Evolutionary conservation across 306 rosid genomes (phyloP), one percentile per base, ranked within the genome.

Genomic region (Canavalia ensiformis): DNA sequence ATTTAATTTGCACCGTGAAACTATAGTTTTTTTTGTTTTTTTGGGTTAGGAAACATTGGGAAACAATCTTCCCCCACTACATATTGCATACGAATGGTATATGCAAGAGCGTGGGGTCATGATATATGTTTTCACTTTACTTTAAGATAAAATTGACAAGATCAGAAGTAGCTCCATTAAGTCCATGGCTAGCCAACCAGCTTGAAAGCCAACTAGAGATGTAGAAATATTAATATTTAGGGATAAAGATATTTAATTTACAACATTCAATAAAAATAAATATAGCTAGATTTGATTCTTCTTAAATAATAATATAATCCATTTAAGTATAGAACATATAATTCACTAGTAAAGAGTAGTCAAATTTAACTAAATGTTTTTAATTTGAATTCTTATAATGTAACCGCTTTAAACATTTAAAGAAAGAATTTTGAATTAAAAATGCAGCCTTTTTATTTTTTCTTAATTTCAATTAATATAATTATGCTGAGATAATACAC

Each of bases 31-130:
- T 30, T 8, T 58, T 62, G 18, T 18, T 5, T 75, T 62, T 50
- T 18, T 18, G 1, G 74, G 54, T 3, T 4, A 13, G 74, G 80
- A 54, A 51, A 81, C 84, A 63, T 63, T 57, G 37, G 45, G 76
- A 74, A 80, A 81, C 79, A 55, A 56, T 54, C 74, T 74, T 81
- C 66, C 81, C 85, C 85, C 75, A 81, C 85, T 80, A 81, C 81
- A 64, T 59, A 65, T 54, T 81, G 69, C 76, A 74, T 72, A 65
- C 67, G 70, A 81, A 64, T 72, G 79, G 84, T 63, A 72, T 79
- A 74, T 73, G 79, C 79, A 63, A 74, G 68, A 18, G 8, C 33
- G 84, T 81, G 59, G 84, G 84, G 58, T 33, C 84, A 1, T 52
- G 3, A 0, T 51, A 37, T 18, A 18, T 81, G 59, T 81, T 81